Evolutionary conservation across 2,329 filamentous ascomycete genomes (phyloP), one percentile per base, ranked within the genome.

Genomic region (Nigrospora oryzae): DNA sequence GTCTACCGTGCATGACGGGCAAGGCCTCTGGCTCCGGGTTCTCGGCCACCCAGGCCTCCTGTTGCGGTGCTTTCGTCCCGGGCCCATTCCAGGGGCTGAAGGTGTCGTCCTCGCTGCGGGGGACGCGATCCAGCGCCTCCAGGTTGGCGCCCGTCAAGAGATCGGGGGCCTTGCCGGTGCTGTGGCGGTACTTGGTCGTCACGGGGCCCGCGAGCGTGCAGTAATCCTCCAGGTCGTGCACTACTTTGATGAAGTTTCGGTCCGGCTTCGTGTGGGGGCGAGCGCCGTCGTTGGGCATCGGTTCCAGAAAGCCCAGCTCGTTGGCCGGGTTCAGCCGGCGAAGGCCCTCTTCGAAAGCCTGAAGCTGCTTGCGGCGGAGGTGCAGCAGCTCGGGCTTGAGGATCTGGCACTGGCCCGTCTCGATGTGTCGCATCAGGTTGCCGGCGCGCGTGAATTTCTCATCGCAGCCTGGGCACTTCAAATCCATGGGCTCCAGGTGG

Each of bases 391-490:
- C 45, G 3, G 54, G 54, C 23, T 51, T 56, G 46, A 78, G 63
- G 0, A 34, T 42, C 1, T 46, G 28, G 48, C 75, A 79, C 1
- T 62, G 44, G 19, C 60, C 53, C 2, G 50, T 49, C 54, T 78
- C 72, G 4, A 78, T 61, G 41, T 79, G 75, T 1, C 47, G 34
- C 43, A 77, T 63, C 33, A 75, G 63, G 0, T 42, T 49, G 1
- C 63, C 59, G 0, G 69, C 57, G 1, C 62, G 59, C 1, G 31
- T 39, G 45, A 74, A 76, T 1, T 56, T 56, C 2, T 52, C 47
- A 0, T 53, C 42, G 46, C 75, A 79, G 23, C 68, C 74, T 1
- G 72, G 71, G 40, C 75, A 79, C 3, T 49, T 39, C 1, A 79
- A 61, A 2, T 64, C 10, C 23, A 28, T 28, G 5, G 23, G 23